phyloP scores from a whole-genome alignment of 2,329 filamentous ascomycete genomes.

The Aureobasidium namibiae region DNA sequence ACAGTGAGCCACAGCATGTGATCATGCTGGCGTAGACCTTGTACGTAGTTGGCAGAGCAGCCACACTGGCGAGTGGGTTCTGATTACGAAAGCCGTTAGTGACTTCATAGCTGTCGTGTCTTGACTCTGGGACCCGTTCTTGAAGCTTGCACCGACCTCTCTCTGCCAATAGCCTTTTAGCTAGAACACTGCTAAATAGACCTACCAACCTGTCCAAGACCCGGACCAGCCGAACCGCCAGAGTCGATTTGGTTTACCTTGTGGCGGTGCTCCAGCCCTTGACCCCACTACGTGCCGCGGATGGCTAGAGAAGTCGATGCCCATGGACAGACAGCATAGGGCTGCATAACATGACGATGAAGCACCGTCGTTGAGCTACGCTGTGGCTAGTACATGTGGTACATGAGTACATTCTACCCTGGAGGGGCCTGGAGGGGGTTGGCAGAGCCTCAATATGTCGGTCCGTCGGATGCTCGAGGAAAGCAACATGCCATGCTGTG shows the following conservation, averaged over 20 bases:
- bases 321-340: neutral
- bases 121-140: neutral
- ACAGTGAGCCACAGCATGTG: conserved; percentile 6
- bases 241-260: neutral
- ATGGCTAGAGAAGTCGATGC: neutral
- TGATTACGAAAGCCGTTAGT: neutral
- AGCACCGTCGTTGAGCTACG: neutral
- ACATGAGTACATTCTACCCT: too few relatives aligned
- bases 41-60: neutral
- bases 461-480: neutral
- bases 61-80: neutral
- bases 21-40: neutral
- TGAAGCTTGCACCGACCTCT: neutral
- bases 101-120: conserved; percentile 8
- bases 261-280: conserved; percentile 1
- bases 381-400: neutral
- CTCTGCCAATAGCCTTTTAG: neutral
- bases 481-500: neutral
- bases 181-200: neutral
- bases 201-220: neutral
- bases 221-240: neutral
- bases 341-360: conserved; percentile 7
- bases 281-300: conserved; percentile 7
- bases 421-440: neutral
- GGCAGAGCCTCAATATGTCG: neutral